Conservation (phyloP, 768 basidiomycete genomes). For the Boletus barrowsii region DNA sequence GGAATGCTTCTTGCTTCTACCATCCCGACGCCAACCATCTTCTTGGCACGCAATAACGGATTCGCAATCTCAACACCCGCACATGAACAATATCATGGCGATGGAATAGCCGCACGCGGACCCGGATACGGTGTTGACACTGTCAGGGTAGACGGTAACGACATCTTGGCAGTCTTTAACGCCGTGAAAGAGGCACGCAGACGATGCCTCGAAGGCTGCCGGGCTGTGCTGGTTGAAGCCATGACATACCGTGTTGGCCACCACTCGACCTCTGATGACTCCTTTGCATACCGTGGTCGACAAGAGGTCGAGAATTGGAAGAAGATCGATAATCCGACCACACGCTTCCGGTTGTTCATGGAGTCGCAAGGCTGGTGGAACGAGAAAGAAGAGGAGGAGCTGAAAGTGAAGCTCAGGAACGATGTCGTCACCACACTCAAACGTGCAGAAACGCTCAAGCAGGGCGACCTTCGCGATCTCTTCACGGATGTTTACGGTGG, state of each 20-base stretch:
- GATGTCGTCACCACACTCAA: constrained; percentile 79
- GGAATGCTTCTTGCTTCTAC: constrained; percentile 80
- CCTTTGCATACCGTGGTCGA: constrained; percentile 86
- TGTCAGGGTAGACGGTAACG: constrained; percentile 91
- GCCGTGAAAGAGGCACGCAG: constrained; percentile 70
- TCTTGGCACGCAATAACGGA: constrained; percentile 79
- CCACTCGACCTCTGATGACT: constrained; percentile 94
- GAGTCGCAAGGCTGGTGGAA: constrained; percentile 86
- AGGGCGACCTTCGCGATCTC: constrained; percentile 70
- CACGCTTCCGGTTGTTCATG: constrained; percentile 81
- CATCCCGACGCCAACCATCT: constrained; percentile 69
- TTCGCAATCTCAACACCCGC: constrained; percentile 95
- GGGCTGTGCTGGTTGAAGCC: constrained; percentile 82
- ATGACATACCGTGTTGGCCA: constrained; percentile 96
- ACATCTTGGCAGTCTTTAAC: constrained; percentile 77
- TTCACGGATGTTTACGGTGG: constrained; percentile 89
- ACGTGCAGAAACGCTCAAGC: constrained; percentile 66
- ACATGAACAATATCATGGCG: constrained; percentile 85
- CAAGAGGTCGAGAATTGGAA: constrained; percentile 91
- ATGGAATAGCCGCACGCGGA: constrained; percentile 89
- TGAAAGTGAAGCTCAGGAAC: constrained; percentile 64
- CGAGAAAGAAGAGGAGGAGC: constrained; percentile 64
- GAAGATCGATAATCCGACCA: constrained; percentile 85
- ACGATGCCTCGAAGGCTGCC: constrained; percentile 70
- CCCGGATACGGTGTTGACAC: constrained; percentile 91